phyloP scores from a whole-genome alignment of 2,329 filamentous ascomycete species.

The Alternaria viburni region DNA sequence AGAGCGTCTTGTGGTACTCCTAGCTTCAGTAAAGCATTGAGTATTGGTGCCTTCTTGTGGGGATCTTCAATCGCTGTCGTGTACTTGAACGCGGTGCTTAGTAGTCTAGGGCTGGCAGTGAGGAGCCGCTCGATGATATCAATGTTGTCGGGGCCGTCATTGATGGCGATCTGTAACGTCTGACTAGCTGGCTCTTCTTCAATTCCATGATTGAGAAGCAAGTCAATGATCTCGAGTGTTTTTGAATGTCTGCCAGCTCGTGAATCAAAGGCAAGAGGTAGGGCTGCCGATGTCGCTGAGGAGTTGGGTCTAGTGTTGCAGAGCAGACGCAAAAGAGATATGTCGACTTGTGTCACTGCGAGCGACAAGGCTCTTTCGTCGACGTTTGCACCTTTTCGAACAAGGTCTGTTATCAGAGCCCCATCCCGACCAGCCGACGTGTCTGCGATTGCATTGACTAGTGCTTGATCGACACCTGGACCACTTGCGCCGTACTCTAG shows the following conservation, averaged over 20 bases:
- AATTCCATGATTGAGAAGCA: conserved; percentile 31
- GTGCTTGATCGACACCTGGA: conserved; percentile 36
- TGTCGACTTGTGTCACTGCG: conserved; percentile 38
- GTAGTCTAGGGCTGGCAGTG: conserved; percentile 25
- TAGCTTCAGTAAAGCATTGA: conserved; percentile 32
- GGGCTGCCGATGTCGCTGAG: conserved; percentile 29
- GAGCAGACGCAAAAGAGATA: conserved; percentile 33
- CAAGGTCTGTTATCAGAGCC: conserved; percentile 34
- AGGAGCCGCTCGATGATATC: conserved; percentile 42
- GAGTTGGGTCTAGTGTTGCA: conserved; percentile 29
- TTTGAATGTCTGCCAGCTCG: conserved; percentile 27
- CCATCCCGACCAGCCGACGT: conserved; percentile 31
- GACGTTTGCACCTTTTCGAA: conserved; percentile 32
- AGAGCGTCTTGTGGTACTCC: conserved; percentile 38
- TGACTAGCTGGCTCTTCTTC: conserved; percentile 31
- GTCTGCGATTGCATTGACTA: conserved; percentile 37
- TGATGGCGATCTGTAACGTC: conserved; percentile 35
- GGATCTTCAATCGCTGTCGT: conserved; percentile 28
- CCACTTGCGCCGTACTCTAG: conserved; percentile 37
- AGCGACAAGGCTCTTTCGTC: conserved; percentile 33
- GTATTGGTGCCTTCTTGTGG: conserved; percentile 33
- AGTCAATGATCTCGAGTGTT: conserved; percentile 35
- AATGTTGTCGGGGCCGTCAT: conserved; percentile 38
- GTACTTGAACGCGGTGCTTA: conserved; percentile 36
- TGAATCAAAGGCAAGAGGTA: conserved; percentile 38